phyloP scores from a whole-genome alignment of 768 basidiomycete species.

The Auricularia sp. region DNA sequence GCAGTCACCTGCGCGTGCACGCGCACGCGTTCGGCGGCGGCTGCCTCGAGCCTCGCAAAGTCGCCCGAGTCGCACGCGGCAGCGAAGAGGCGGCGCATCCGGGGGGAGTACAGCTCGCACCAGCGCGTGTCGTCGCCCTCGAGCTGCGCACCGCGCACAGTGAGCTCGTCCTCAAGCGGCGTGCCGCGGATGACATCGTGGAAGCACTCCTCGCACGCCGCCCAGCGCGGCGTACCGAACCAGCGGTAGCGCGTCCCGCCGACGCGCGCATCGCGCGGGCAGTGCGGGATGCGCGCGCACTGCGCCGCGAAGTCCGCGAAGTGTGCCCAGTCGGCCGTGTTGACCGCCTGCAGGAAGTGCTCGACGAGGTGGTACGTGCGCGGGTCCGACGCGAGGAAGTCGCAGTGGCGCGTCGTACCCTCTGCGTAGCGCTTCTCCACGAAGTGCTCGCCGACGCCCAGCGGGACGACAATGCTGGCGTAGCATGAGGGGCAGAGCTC shows the following conservation, averaged over 20 bases:
- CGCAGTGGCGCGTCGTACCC: neutral
- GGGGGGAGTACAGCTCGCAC: neutral
- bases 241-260: neutral
- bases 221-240: neutral
- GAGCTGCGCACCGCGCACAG: neutral
- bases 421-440: neutral
- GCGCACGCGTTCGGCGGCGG: neutral
- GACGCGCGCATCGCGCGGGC: neutral
- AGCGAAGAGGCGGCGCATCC: neutral
- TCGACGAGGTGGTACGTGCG: neutral
- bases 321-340: neutral
- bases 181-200: neutral
- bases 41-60: neutral
- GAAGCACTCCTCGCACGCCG: neutral
- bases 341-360: neutral
- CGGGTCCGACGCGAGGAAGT: neutral
- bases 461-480: neutral
- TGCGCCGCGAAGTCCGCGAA: neutral
- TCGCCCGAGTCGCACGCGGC: neutral
- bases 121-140: neutral
- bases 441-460: neutral
- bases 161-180: neutral
- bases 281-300: neutral
- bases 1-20: neutral
- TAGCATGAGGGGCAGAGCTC: neutral